These are phyloP conservation scores for Geotrichum cucujoidarum DNA, from an alignment of 1,139 yeast genomes.

Conservation along the genomic window DNA sequence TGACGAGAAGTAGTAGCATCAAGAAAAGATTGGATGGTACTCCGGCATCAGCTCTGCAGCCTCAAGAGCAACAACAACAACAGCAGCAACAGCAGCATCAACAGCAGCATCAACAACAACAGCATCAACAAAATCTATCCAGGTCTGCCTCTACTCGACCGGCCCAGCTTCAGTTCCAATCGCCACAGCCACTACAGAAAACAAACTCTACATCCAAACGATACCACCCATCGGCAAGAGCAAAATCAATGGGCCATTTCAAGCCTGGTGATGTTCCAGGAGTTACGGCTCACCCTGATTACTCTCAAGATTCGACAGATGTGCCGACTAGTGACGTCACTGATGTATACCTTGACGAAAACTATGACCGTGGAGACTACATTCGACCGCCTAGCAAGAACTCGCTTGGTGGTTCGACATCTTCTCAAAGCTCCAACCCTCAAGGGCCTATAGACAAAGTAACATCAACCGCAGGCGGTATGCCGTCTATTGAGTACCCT, in stretches of 20 bases:
- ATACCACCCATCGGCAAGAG: constrained; percentile 81
- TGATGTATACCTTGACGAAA: constrained; percentile 51
- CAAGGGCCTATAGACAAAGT: constrained; percentile 11
- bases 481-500: constrained; percentile 94
- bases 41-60: no score
- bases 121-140: constrained; percentile 4
- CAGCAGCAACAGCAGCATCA: constrained; percentile 10
- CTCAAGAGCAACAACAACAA: not conserved
- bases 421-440: constrained; percentile 10
- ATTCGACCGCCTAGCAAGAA: constrained; percentile 9
- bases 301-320: constrained; percentile 15
- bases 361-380: not conserved
- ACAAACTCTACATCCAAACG: constrained; percentile 30
- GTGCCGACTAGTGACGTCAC: constrained; percentile 44
- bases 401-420: constrained; percentile 9
- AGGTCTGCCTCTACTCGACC: constrained; percentile 10
- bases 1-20: not conserved
- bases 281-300: constrained; percentile 19
- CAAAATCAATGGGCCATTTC: constrained; percentile 80
- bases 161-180: constrained; percentile 1
- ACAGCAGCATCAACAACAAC: not conserved
- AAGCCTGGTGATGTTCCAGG: constrained; percentile 41
- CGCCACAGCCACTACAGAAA: not conserved
- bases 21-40: constrained; percentile 1
- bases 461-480: constrained; percentile 36